These are phyloP conservation scores for Chlamydomonas eustigma DNA, from an alignment of 139 green algal genomes.

Conservation along the genomic window DNA sequence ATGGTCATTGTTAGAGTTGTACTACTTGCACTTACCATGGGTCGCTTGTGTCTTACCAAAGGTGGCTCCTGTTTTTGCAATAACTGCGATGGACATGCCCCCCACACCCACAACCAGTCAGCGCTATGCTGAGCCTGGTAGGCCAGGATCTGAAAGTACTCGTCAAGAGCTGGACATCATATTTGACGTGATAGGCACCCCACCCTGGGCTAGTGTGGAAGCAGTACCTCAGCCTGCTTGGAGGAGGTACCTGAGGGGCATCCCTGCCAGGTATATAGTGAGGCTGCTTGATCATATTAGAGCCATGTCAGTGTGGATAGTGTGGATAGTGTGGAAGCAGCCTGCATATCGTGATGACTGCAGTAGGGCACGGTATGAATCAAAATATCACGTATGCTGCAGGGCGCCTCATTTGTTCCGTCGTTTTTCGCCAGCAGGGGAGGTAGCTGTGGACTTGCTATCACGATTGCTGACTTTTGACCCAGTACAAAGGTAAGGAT, in stretches of 20 bases:
- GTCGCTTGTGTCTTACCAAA: too few relatives aligned
- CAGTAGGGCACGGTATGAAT: too few relatives aligned
- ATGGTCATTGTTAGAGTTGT: too few relatives aligned
- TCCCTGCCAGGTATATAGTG: slow-evolving; percentile 24
- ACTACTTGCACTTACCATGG: too few relatives aligned
- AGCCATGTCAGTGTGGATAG: too few relatives aligned
- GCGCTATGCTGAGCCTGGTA: neutral
- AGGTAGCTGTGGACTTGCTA: slow-evolving; percentile 80
- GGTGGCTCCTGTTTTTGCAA: slow-evolving; percentile 3
- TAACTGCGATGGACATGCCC: neutral
- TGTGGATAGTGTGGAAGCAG: too few relatives aligned
- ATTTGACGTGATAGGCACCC: slow-evolving; percentile 87
- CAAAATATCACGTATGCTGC: too few relatives aligned
- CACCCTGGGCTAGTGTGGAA: slow-evolving; percentile 71
- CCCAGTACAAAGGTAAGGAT: slow-evolving; percentile 30
- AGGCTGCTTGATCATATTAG: too few relatives aligned
- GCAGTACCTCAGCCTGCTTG: slow-evolving; percentile 56
- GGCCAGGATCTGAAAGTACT: too few relatives aligned
- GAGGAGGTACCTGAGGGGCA: slow-evolving; percentile 62
- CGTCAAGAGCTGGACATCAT: slow-evolving; percentile 70
- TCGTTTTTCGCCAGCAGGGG: slow-evolving; percentile 62
- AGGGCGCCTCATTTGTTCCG: slow-evolving; percentile 61
- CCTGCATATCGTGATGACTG: too few relatives aligned
- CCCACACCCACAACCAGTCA: neutral
- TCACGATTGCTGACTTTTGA: slow-evolving; percentile 83